phyloP scores from a whole-genome alignment of 345 rosid species.

The Euphorbia lathyris region DNA sequence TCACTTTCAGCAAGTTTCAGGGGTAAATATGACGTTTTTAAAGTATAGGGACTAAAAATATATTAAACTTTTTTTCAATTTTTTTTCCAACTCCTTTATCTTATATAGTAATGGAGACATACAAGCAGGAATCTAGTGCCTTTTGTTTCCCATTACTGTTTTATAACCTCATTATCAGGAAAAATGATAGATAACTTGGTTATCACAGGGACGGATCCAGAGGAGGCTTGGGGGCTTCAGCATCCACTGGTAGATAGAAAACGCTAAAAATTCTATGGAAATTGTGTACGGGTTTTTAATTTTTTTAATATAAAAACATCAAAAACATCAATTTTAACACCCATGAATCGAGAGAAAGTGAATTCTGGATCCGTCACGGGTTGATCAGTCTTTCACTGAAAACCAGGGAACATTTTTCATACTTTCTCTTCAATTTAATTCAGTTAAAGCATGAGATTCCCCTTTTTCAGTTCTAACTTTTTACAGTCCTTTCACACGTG shows the following conservation, averaged over 20 bases:
- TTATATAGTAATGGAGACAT: constrained; percentile 31
- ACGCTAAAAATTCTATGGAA: no score
- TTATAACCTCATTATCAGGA: constrained; percentile 22
- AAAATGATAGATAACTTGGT: constrained; percentile 36
- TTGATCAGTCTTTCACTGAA: constrained; percentile 45
- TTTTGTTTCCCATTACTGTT: constrained; percentile 39
- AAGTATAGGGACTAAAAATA: no score
- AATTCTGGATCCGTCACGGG: no score
- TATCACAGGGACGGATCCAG: no score
- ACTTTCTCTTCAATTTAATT: constrained; percentile 13
- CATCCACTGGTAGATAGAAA: no score
- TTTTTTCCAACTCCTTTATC: constrained; percentile 14
- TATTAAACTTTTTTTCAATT: not conserved
- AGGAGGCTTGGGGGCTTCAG: no score
- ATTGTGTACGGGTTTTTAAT: no score
- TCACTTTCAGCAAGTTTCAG: no score
- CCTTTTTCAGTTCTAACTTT: constrained; percentile 10
- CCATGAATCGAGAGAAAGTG: no score
- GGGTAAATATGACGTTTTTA: no score
- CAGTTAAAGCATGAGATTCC: constrained; percentile 6
- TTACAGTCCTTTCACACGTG: constrained; percentile 26
- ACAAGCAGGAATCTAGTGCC: constrained; percentile 46
- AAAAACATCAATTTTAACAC: no score
- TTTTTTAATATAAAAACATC: no score
- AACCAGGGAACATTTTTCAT: constrained; percentile 35